Percentiles rank a stretch among this genome's conserved stretches.
phyloP scores from a whole-genome alignment of 2,329 filamentous ascomycete genomes.

The Botrytis fabae region DNA sequence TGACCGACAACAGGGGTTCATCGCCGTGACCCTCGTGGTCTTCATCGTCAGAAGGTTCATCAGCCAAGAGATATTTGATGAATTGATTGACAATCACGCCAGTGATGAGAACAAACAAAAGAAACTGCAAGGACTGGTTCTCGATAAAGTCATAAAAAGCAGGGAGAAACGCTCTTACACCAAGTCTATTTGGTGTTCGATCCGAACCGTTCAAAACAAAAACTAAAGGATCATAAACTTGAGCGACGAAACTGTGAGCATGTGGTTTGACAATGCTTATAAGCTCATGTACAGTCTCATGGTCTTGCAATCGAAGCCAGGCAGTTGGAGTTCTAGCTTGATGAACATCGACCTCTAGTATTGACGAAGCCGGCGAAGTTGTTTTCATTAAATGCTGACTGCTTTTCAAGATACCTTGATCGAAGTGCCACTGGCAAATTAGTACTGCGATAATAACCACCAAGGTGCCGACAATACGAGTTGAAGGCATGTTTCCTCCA shows the following conservation, averaged over 20 bases:
- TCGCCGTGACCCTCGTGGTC: slow-evolving; percentile 48
- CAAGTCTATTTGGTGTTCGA: slow-evolving; percentile 54
- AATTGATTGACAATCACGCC: slow-evolving; percentile 66
- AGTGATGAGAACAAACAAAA: slow-evolving; percentile 62
- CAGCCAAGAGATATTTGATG: slow-evolving; percentile 73
- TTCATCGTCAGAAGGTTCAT: slow-evolving; percentile 49
- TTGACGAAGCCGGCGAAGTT: slow-evolving; percentile 34
- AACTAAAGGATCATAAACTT: slow-evolving; percentile 72
- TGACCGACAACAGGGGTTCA: slow-evolving; percentile 57
- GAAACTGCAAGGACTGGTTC: slow-evolving; percentile 58
- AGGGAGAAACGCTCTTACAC: slow-evolving; percentile 51
- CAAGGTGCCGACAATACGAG: slow-evolving; percentile 71
- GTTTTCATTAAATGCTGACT: not conserved
- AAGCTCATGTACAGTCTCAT: slow-evolving; percentile 74
- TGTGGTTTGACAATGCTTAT: slow-evolving; percentile 74
- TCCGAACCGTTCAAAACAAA: slow-evolving; percentile 70
- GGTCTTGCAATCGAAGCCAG: slow-evolving; percentile 76
- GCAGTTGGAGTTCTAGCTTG: slow-evolving; percentile 74
- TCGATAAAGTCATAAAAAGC: slow-evolving; percentile 68
- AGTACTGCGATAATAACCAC: slow-evolving; percentile 72
- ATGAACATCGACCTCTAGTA: slow-evolving; percentile 62
- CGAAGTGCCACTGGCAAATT: slow-evolving; percentile 75
- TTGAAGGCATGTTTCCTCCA: slow-evolving; percentile 67
- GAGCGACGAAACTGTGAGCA: slow-evolving; percentile 69
- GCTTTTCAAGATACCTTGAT: slow-evolving; percentile 48